Conservation (phyloP, 139 green algal genomes). For the Chloropicon primus region DNA sequence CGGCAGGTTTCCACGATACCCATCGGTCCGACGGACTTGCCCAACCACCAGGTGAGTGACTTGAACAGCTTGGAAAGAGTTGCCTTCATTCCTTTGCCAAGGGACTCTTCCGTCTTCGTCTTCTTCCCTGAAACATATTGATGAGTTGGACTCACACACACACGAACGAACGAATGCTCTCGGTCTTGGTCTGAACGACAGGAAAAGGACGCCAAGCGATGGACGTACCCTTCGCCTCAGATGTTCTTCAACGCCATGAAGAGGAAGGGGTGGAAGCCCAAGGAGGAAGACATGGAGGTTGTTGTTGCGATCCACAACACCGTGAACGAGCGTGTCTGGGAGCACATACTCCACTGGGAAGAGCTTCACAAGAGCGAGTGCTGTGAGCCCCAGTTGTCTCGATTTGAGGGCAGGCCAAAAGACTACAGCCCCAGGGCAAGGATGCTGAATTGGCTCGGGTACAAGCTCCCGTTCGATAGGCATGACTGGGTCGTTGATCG, state of each 20-base stretch:
- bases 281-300: conserved; percentile 56
- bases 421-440: conserved; percentile 80
- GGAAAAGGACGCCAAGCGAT: conserved; percentile 14
- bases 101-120: too few species aligned
- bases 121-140: too few species aligned
- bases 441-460: conserved; percentile 78
- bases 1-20: background rate
- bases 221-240: conserved; percentile 75
- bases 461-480: conserved; percentile 82
- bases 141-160: too few species aligned
- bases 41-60: background rate
- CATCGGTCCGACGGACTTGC: background rate
- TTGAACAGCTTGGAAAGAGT: too few species aligned
- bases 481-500: conserved; percentile 91
- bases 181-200: too few species aligned
- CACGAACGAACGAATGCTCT: too few species aligned
- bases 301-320: conserved; percentile 90
- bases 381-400: conserved; percentile 37
- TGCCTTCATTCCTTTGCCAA: too few species aligned
- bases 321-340: conserved; percentile 86
- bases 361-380: conserved; percentile 38
- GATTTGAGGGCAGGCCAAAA: conserved; percentile 61
- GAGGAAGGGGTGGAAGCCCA: conserved; percentile 74
- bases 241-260: conserved; percentile 91
- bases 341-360: conserved; percentile 62